phyloP scores from a whole-genome alignment of 495 filamentous ascomycete species.

The Aspergillus sclerotiicarbonarius region DNA sequence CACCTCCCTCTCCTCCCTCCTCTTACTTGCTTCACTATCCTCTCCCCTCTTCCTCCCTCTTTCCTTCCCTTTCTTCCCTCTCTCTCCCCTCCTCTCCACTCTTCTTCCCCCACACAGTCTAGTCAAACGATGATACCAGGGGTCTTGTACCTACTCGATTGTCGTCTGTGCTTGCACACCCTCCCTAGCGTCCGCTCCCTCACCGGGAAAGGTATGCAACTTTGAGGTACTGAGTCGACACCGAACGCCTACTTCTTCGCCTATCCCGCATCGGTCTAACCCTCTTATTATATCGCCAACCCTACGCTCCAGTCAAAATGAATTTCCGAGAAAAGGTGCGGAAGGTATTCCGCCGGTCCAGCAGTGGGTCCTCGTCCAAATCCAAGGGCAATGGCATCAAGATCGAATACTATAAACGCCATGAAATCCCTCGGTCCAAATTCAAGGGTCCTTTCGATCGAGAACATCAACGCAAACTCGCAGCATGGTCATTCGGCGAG shows the following conservation, averaged over 20 bases:
- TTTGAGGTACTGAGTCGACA: conserved; percentile 23
- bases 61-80: conserved; percentile 4
- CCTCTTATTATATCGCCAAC: conserved; percentile 5
- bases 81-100: conserved; percentile 9
- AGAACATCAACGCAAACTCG: conserved; percentile 47
- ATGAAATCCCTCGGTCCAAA: conserved; percentile 51
- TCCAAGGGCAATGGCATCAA: conserved; percentile 38
- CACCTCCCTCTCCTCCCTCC: conserved; percentile 3
- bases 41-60: conserved; percentile 1
- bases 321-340: conserved; percentile 46
- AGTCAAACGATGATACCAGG: conserved; percentile 31
- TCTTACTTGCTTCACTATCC: conserved; percentile 7
- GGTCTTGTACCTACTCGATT: conserved; percentile 18
- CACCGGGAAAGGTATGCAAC: conserved; percentile 35
- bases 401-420: conserved; percentile 50
- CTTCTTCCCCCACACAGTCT: conserved; percentile 12
- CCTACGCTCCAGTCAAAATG: conserved; percentile 26
- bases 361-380: conserved; percentile 21
- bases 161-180: conserved; percentile 39
- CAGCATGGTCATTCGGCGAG: conserved; percentile 49
- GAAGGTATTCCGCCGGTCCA: conserved; percentile 38
- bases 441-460: conserved; percentile 52
- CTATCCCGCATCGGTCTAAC: neutral
- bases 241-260: conserved; percentile 12
- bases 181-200: conserved; percentile 34